Conservation (phyloP, 163 green algal genomes). For the Scenedesmus sp. region DNA sequence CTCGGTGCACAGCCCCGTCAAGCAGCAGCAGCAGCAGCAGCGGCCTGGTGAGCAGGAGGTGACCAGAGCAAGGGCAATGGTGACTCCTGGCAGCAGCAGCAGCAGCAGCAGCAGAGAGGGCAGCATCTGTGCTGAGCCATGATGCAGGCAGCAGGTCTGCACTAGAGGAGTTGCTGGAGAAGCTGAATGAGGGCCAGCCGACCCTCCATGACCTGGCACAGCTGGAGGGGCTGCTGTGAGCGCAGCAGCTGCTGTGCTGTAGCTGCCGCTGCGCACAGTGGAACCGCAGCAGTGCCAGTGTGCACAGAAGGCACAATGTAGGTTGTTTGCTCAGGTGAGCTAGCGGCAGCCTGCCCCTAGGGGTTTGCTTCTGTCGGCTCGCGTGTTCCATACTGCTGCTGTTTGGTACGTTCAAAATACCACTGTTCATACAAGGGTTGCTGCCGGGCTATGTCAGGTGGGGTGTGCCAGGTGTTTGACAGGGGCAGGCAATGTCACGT, state of each 20-base stretch:
- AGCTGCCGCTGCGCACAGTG: too few species aligned
- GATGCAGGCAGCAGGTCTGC: background rate
- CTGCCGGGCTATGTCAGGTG: too few species aligned
- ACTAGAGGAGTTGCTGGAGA: background rate
- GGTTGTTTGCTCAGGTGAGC: too few species aligned
- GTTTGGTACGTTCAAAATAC: too few species aligned
- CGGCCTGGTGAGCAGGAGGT: background rate
- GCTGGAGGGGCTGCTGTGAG: conserved; percentile 14
- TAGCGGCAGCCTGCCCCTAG: too few species aligned
- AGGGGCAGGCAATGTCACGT: too few species aligned
- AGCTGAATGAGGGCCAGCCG: conserved; percentile 34
- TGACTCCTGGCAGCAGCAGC: background rate
- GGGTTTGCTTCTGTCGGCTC: too few species aligned
- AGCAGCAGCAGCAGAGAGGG: background rate
- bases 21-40: background rate
- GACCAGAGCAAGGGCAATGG: background rate
- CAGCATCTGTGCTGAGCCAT: background rate
- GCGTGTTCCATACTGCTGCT: too few species aligned
- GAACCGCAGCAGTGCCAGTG: too few species aligned
- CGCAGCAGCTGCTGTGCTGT: background rate
- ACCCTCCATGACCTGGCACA: conserved; percentile 36
- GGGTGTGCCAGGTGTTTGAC: too few species aligned
- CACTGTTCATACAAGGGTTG: too few species aligned
- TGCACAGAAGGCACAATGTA: too few species aligned
- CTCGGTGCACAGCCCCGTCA: background rate